Evolutionary conservation across 805 yeast genomes (phyloP), one percentile per base, ranked within the genome.

Genomic region (Candida argentea): DNA sequence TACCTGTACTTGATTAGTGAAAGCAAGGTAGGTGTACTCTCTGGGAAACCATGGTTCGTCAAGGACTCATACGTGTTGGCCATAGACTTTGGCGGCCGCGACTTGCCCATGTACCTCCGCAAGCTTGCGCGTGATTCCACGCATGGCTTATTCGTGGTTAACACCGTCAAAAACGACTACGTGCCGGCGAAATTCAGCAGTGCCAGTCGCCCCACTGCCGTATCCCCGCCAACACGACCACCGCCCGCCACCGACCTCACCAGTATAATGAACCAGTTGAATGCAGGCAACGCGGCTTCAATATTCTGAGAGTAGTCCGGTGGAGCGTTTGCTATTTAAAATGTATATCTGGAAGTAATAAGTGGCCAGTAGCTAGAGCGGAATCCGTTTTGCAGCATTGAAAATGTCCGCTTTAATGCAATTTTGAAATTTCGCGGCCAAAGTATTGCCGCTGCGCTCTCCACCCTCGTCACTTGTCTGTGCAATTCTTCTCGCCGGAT

Each of bases 51-150:
- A 1, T 35, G 47, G 6, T 58, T 61, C 38, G 76, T 75, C 22
- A 77, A 76, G 40, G 87, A 79, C 48, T 66, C 78, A 6, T 79
- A 78, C 45, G 36, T 79, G 29, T 48, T 76, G 16, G 65, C 76
- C 1, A 30, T 40, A 10, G 54, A 50, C 30, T 48, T 48, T 28
- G 27, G 38, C 12, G 44, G 40, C 22, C 37, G 35, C 12, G 23
- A 35, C 17, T 24, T 48, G 15, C 57, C 58, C 4, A 27, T 26
- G 12, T 50, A 45, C 30, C 38, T 54, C 24, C 13, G 24, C 10
- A 27, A 21, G 1, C 32, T 35, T 23, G 35, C 35, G 22, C 17
- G 24, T 15, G 44, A 30, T 22, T 30, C 33, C 24, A 32, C 34
- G 13, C 37, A 36, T 4, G 61, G 61, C 1, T 36, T 57, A 27